Evolutionary conservation across 495 filamentous ascomycete genomes (phyloP).

Genomic region (Aspergillus indologenus): DNA sequence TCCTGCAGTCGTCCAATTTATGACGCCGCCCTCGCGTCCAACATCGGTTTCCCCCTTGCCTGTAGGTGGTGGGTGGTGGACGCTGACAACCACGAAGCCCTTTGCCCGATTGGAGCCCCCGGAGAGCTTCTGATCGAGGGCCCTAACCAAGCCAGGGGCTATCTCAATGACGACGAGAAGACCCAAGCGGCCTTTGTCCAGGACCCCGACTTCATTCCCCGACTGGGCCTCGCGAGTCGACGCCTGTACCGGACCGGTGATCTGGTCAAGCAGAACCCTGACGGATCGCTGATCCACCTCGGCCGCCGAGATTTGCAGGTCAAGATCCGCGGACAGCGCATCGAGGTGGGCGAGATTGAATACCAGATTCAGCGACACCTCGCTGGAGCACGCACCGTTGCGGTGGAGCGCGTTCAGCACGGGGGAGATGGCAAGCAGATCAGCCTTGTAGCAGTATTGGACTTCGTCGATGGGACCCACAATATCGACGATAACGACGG

Average conservation of each 20-base stretch:
- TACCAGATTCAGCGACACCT: neutral
- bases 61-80: constrained; percentile 52
- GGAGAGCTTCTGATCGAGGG: constrained; percentile 63
- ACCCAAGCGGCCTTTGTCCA: neutral
- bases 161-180: constrained; percentile 38
- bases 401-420: neutral
- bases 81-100: constrained; percentile 40
- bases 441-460: neutral
- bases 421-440: too few species aligned
- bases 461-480: neutral
- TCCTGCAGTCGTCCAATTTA: constrained; percentile 19
- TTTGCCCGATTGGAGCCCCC: constrained; percentile 50
- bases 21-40: too few species aligned
- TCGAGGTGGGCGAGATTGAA: constrained; percentile 3
- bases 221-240: neutral
- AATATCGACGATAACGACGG: neutral
- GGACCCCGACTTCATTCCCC: neutral
- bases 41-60: constrained; percentile 18
- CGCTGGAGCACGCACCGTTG: neutral
- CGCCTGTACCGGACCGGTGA: neutral
- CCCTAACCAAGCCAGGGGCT: constrained; percentile 49
- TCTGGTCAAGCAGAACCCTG: neutral
- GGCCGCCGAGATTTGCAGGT: constrained; percentile 4
- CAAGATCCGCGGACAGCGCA: neutral
- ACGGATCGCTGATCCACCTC: neutral